Evolutionary conservation across 2,329 filamentous ascomycete species (phyloP), one percentile per base, ranked within the genome.

Genomic region (Bipolaris cookei): DNA sequence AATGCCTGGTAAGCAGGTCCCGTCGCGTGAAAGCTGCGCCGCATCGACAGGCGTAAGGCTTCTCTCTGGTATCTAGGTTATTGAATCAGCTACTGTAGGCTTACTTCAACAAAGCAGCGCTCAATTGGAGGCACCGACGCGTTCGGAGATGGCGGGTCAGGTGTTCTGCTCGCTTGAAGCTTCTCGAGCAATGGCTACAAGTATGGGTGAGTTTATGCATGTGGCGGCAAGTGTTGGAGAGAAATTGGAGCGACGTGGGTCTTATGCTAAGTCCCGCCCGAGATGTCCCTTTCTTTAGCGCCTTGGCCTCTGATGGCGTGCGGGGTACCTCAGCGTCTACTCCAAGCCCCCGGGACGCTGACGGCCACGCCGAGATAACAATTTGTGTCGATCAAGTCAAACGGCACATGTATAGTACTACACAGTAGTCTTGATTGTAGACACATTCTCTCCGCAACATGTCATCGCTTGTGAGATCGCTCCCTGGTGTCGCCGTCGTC

Each of bases 401-500:
- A 2, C 23, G 14, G 41, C 20, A 23, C 16, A 37, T 38, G 28
- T 35, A 30, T 30, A 30, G 2, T 30, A 11, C 25, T 10, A 30
- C 28, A 30, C 25, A 30, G 28, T 13, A 30, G 28, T 21, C 20
- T 35, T 6, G 20, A 20, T 16, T 14, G 16, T 11, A 30, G 1
- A 1, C 10, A 30, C 28, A 30, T 13, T 30, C 28, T 30, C 28
- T 30, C 28, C 10, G 23, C 21, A 51, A 34, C 18, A 64, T 67
- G 61, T 50, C 61, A 34, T 63, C 59, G 37, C 32, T 65, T 39
- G 47, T 58, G 20, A 58, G 53, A 32, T 56, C 48, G 20, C 45
- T 76, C 20, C 66, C 65, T 18, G 73, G 72, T 42, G 69, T 73
- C 32, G 72, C 72, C 35, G 54, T 76, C 2, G 56, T 76, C 11